Base-by-base conservation (phyloP, 257 asterid genomes). In the Solanum tacnaense region DNA sequence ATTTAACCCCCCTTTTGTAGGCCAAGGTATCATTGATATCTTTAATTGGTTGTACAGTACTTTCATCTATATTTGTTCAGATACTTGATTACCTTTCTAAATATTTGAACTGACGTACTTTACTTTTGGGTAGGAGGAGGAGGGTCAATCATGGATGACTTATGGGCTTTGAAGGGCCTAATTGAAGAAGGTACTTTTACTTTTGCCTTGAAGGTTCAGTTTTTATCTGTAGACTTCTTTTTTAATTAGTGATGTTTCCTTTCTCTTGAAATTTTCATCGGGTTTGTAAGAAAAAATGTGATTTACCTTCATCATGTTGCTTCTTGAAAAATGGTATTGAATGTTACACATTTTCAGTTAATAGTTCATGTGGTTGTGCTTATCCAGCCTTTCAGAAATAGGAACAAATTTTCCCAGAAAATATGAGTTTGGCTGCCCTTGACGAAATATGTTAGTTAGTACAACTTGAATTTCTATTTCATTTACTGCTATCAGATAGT, bases 121-220 rank as follows among this genome's bases (percentile, higher is more conserved):
- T 85, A 65, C 46, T 84, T 86, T 56, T 88, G 89, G 89, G 65
- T 92, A 97, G 99, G 99, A 84, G 98, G 98, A 71, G 99, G 98
- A 46, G 99, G 98, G 58, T 97, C 98, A 86, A 97, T 97, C 89
- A 94, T 97, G 99, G 98, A 96, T 88, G 99, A 96, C 91, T 92
- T 97, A 58, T 97, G 99, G 99, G 99, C 99, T 89, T 88, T 97
- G 87, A 96, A 97, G 94, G 99, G 99, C 87, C 98, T 97, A 60
- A 92, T 94, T 82, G 96, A 92, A 90, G 99, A 95, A 91, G 99
- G 98, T 94, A 92, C 68, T 25, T 44, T 68, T 31, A 75, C 39
- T 68, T 71, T 41, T 49, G n/a, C 9, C 87, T 23, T 76, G 60
- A 39, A 76, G 60, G 35, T 76, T n/a, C 60, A 76, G 35, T 76